Evolutionary conservation across 2,329 filamentous ascomycete species (phyloP).

Genomic region (Exophiala xenobiotica): DNA sequence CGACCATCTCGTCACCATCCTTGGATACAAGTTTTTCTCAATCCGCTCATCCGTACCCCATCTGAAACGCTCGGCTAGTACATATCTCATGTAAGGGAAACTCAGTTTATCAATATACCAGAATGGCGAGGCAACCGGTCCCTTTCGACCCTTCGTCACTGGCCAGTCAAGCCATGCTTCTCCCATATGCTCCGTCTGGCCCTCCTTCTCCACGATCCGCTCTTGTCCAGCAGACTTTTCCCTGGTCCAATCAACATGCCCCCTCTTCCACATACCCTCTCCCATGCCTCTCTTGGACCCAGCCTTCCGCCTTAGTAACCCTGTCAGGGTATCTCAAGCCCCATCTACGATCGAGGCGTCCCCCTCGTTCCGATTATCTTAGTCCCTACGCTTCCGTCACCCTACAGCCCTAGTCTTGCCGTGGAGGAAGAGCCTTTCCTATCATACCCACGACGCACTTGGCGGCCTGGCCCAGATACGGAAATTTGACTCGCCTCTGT

Average conservation of each 20-base stretch:
- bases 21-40: too few species aligned
- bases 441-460: neutral
- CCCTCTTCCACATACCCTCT: neutral
- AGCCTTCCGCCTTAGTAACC: neutral
- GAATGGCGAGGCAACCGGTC: neutral
- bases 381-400: slow-evolving; percentile 2
- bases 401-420: neutral
- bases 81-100: too few species aligned
- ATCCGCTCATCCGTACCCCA: too few species aligned
- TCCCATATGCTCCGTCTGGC: neutral
- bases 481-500: slow-evolving; percentile 26
- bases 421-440: neutral
- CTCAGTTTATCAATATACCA: too few species aligned
- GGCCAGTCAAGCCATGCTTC: neutral
- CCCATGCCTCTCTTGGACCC: neutral
- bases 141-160: neutral
- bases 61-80: too few species aligned
- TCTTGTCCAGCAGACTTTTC: neutral
- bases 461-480: slow-evolving; percentile 11
- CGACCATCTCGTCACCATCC: too few species aligned
- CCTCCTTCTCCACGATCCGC: slow-evolving; percentile 3
- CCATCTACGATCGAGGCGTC: neutral
- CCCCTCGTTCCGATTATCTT: neutral
- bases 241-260: neutral
- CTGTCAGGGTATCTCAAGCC: neutral